Percentiles rank a stretch among this genome's conserved stretches.
These are phyloP conservation scores for Sugiyamaella boreocaroliniensis DNA, from an alignment of 805 yeast species.

Conservation along the genomic window DNA sequence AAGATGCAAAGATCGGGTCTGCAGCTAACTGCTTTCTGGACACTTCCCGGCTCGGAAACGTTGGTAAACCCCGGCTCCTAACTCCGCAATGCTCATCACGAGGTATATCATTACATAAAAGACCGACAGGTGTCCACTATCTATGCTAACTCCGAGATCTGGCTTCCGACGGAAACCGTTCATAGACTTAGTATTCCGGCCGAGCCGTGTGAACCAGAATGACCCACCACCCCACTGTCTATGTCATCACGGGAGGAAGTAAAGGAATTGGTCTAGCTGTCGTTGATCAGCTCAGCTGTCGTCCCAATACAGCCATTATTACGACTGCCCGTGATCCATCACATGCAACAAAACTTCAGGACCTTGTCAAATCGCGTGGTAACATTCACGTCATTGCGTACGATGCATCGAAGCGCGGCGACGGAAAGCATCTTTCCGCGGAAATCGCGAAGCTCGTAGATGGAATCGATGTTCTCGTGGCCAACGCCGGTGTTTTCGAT, in stretches of 20 bases:
- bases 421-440: constrained; percentile 14
- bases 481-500: constrained; percentile 5
- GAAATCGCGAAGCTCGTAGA: constrained; percentile 13
- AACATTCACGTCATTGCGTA: neutral
- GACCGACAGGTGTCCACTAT: too few relatives aligned
- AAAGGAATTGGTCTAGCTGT: constrained; percentile 2
- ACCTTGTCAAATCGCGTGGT: neutral
- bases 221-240: neutral
- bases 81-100: too few relatives aligned
- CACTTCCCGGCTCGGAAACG: too few relatives aligned
- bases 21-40: too few relatives aligned
- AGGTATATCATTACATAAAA: too few relatives aligned
- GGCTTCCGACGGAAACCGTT: too few relatives aligned
- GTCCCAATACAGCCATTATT: neutral
- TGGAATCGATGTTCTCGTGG: neutral
- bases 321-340: neutral
- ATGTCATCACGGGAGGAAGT: constrained; percentile 6
- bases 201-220: too few relatives aligned
- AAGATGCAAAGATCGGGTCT: too few relatives aligned
- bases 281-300: neutral
- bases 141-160: too few relatives aligned
- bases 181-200: too few relatives aligned
- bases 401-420: neutral
- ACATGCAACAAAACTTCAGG: neutral
- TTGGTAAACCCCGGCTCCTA: too few relatives aligned